Conservation (phyloP, 208 protist genomes). For the Trypanosoma cruzi region DNA sequence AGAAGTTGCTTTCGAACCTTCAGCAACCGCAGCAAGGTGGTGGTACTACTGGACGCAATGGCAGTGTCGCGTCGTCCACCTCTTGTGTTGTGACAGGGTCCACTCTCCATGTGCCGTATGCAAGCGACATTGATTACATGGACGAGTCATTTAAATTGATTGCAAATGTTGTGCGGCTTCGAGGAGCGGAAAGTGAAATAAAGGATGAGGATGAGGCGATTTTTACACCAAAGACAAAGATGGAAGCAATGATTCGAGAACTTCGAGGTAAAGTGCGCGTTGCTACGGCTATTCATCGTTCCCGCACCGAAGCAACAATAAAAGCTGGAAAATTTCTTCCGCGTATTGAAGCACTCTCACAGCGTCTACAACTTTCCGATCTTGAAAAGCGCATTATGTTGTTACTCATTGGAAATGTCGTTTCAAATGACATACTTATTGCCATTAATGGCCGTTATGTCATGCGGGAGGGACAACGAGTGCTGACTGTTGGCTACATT, state of each 20-base stretch:
- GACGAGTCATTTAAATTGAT: constrained; percentile 90
- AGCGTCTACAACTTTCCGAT: constrained; percentile 71
- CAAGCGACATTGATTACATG: constrained; percentile 91
- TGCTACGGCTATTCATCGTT: constrained; percentile 50
- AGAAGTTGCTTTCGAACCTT: background rate
- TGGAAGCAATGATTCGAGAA: constrained; percentile 84
- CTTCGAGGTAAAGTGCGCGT: constrained; percentile 83
- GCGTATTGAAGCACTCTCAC: constrained; percentile 83
- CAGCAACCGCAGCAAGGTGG: background rate
- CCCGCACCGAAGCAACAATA: constrained; percentile 74
- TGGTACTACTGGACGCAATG: background rate
- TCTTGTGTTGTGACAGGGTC: background rate
- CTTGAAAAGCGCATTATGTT: constrained; percentile 92
- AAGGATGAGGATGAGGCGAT: constrained; percentile 86
- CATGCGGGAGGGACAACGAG: constrained; percentile 79
- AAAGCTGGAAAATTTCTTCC: constrained; percentile 63
- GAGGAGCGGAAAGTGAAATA: constrained; percentile 87
- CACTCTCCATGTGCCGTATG: constrained; percentile 59
- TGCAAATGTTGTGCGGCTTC: constrained; percentile 80
- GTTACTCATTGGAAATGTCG: constrained; percentile 82
- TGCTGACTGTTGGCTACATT: constrained; percentile 90
- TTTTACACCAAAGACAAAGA: constrained; percentile 75
- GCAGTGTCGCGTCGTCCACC: constrained; percentile 12
- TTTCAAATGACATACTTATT: constrained; percentile 91
- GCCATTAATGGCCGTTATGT: constrained; percentile 89